Evolutionary conservation across 768 basidiomycete genomes (phyloP).

Genomic region (Amanita fuliginea): DNA sequence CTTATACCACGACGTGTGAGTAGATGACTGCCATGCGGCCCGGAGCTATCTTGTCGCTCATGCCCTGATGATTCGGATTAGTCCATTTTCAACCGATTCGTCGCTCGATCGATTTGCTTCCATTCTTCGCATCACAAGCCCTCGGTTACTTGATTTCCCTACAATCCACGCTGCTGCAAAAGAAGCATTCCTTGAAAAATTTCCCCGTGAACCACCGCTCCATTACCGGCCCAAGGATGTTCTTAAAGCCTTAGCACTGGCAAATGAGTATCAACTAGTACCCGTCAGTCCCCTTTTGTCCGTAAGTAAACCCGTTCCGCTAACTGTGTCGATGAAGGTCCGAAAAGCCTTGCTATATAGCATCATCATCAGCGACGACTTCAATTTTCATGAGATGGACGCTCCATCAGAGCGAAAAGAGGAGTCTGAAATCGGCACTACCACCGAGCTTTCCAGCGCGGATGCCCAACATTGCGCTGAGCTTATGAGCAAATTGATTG

Average conservation of each 20-base stretch:
- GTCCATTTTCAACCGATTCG: conserved; percentile 33
- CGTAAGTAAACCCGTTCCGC: neutral
- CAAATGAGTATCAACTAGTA: conserved; percentile 32
- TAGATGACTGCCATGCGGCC: conserved; percentile 9
- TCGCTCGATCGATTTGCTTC: conserved; percentile 38
- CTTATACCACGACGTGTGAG: conserved; percentile 61
- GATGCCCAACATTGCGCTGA: conserved; percentile 11
- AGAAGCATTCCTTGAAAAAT: conserved; percentile 30
- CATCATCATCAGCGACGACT: conserved; percentile 47
- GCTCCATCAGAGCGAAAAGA: conserved; percentile 5
- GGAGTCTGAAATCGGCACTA: conserved; percentile 6
- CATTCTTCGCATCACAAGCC: conserved; percentile 46
- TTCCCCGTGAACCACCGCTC: conserved; percentile 36
- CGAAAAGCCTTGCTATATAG: conserved; percentile 56
- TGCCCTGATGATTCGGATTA: conserved; percentile 13
- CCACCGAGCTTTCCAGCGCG: neutral
- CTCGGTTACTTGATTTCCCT: conserved; percentile 46
- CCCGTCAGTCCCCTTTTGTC: conserved; percentile 28
- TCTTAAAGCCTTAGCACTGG: conserved; percentile 43
- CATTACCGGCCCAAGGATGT: conserved; percentile 32
- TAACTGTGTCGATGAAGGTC: conserved; percentile 23
- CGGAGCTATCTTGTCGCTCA: neutral
- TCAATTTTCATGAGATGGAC: conserved; percentile 29
- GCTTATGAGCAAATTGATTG: conserved; percentile 47
- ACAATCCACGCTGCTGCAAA: conserved; percentile 34